Base-by-base conservation (phyloP, 495 filamentous ascomycete species). In the Glonium stellatum region DNA sequence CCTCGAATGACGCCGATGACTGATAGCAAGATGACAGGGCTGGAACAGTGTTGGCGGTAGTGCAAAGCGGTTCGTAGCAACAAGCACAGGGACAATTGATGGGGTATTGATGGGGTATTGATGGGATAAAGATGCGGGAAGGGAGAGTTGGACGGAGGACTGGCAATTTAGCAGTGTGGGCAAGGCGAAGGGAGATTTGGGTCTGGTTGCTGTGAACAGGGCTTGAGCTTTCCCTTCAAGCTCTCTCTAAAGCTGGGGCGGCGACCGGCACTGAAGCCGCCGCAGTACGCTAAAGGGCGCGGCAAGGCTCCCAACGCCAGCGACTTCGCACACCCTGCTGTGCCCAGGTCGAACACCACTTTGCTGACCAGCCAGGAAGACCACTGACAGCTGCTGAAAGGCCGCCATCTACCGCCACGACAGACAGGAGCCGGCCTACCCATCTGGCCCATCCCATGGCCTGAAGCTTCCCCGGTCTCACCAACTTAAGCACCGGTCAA, bases 1-100 rank as follows among this genome's bases (percentile, higher is more conserved):
- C 44, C 42, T 47, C 61, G 58, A 60, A 57, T 67, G 65, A 67
- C 61, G 61, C 54, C 58, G 58, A 67, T 63, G 36, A 55, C 65
- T 58, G 65, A 64, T 63, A 67, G 57, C 65, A 58, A 44, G 60
- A 58, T 62, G 59, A 67, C 57, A 36, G 18, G 34, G 39, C 53
- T 11, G 9, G 35, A 52, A 54, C 52, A 55, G n/a, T n/a, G n/a
- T n/a, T n/a, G n/a, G n/a, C n/a, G 34, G 36, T 18, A 19, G 27
- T 22, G 52, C 18, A 31, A 23, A 37, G 25, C 8, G 36, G 11
- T 23, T 34, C 15, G 34, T 12, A 42, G 27, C 10, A 12, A 31
- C 12, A 37, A 55, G 18, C 21, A 12, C 18, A 37, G 27, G 18
- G 27, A 21, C 23, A 55, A 31, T 13, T 13, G 31, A 55, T 37